Percentiles rank a stretch among this genome's conserved stretches.
Conservation (phyloP, 2,329 filamentous ascomycete species). For the Fusarium sp. region DNA sequence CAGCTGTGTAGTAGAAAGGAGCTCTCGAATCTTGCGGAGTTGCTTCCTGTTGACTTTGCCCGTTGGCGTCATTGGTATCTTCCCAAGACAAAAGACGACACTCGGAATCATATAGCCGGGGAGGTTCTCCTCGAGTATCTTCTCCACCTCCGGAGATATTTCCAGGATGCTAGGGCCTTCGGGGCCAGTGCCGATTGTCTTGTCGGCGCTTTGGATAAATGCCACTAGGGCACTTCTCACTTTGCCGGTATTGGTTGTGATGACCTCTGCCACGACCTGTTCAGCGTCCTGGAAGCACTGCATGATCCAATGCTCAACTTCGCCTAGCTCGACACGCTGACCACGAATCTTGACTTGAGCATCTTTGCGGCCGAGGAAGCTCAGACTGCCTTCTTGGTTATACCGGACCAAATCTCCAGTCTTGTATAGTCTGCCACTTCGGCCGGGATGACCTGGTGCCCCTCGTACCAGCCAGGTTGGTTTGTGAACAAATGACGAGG, state of each 20-base stretch:
- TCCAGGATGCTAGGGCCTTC: too few relatives aligned
- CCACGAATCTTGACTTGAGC: conserved; percentile 64
- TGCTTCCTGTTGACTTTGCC: background rate
- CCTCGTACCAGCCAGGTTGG: background rate
- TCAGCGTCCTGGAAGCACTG: background rate
- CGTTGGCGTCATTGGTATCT: background rate
- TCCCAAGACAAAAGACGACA: background rate
- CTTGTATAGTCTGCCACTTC: conserved; percentile 8
- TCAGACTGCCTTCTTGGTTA: conserved; percentile 53
- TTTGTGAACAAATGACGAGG: conserved; percentile 7
- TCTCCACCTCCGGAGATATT: too few relatives aligned
- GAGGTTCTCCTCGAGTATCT: too few relatives aligned
- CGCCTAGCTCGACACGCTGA: conserved; percentile 62
- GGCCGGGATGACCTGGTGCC: conserved; percentile 24
- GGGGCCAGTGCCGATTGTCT: too few relatives aligned
- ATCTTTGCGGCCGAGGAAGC: conserved; percentile 55
- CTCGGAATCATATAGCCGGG: background rate
- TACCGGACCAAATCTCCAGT: conserved; percentile 56
- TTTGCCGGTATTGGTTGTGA: too few relatives aligned
- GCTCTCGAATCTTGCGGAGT: background rate
- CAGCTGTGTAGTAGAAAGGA: background rate
- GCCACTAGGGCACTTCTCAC: too few relatives aligned
- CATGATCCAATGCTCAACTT: conserved; percentile 16
- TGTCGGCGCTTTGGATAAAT: too few relatives aligned
- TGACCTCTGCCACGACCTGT: too few relatives aligned